Evolutionary conservation across 164 flowering plant species (phyloP).

Genomic region (Liriodendron chinense): DNA sequence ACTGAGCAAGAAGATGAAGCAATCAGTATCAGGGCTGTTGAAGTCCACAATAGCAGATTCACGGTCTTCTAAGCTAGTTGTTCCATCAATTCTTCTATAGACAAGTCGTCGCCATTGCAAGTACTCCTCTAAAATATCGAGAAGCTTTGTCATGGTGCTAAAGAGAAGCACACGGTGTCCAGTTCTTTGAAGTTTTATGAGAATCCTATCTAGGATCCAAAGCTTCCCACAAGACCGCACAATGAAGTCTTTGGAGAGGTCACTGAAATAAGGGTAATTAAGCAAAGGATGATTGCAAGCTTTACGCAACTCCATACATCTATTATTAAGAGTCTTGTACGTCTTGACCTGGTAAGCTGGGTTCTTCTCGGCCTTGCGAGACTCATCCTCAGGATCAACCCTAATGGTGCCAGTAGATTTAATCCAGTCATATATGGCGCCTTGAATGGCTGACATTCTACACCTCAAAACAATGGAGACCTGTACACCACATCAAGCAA

Average conservation of each 20-base stretch:
- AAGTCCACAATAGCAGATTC: conserved; percentile 95
- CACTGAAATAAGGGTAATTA: conserved; percentile 79
- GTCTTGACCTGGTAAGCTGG: conserved; percentile 66
- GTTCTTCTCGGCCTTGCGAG: conserved; percentile 58
- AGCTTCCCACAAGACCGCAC: conserved; percentile 93
- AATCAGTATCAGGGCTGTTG: conserved; percentile 69
- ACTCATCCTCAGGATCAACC: conserved; percentile 94
- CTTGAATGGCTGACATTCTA: conserved; percentile 91
- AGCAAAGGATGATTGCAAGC: conserved; percentile 96
- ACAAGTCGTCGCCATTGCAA: conserved; percentile 84
- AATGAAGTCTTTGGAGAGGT: conserved; percentile 79
- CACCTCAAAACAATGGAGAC: conserved; percentile 82
- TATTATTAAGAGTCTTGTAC: conserved; percentile 68
- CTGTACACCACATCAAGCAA: conserved; percentile 39
- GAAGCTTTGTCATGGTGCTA: conserved; percentile 96
- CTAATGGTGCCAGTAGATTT: conserved; percentile 88
- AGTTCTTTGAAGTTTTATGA: conserved; percentile 81
- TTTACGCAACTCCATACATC: conserved; percentile 97
- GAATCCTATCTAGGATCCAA: conserved; percentile 90
- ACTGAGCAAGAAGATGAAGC: conserved; percentile 93
- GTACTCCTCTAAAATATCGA: conserved; percentile 92
- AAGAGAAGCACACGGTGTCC: conserved; percentile 95
- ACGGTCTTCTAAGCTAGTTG: conserved; percentile 92
- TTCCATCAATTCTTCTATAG: conserved; percentile 92
- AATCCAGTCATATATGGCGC: conserved; percentile 95